phyloP scores from a whole-genome alignment of 345 rosid species.

The Populus euphratica region DNA sequence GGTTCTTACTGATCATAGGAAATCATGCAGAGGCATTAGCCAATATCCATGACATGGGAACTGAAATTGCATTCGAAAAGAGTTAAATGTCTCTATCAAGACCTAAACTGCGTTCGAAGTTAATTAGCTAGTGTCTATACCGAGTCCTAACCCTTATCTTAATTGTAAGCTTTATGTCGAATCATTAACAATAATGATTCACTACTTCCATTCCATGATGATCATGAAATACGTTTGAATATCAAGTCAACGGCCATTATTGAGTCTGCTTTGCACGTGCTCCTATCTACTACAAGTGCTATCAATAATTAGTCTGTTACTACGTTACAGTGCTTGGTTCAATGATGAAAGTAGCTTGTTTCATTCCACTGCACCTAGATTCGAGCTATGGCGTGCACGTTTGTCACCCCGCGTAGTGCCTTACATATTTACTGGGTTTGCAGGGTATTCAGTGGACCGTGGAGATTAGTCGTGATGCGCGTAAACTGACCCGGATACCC shows the following conservation, averaged over 20 bases:
- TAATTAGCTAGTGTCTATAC: background rate
- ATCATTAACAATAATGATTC: slow-evolving; percentile 12
- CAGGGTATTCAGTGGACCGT: too few species aligned
- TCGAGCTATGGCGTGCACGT: too few species aligned
- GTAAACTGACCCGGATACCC: too few species aligned
- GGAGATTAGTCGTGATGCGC: too few species aligned
- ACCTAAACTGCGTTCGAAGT: slow-evolving; percentile 12
- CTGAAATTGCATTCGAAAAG: background rate
- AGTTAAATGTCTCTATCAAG: background rate
- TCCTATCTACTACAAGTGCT: slow-evolving; percentile 23
- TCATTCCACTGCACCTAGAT: too few species aligned
- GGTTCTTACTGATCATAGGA: background rate
- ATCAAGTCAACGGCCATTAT: slow-evolving; percentile 30
- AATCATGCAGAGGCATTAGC: background rate
- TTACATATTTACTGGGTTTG: too few species aligned
- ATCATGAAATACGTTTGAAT: slow-evolving; percentile 21
- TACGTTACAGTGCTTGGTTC: too few species aligned
- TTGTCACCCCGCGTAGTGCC: too few species aligned
- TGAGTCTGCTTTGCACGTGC: slow-evolving; percentile 46
- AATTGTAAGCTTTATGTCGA: slow-evolving; percentile 12
- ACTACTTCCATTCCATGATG: slow-evolving; percentile 14
- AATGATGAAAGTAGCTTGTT: too few species aligned
- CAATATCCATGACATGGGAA: background rate
- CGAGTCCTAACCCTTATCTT: slow-evolving; percentile 4
- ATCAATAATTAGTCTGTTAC: slow-evolving; percentile 17